Evolutionary conservation across 345 rosid genomes (phyloP).

Genomic region (Pugionium cornutum): DNA sequence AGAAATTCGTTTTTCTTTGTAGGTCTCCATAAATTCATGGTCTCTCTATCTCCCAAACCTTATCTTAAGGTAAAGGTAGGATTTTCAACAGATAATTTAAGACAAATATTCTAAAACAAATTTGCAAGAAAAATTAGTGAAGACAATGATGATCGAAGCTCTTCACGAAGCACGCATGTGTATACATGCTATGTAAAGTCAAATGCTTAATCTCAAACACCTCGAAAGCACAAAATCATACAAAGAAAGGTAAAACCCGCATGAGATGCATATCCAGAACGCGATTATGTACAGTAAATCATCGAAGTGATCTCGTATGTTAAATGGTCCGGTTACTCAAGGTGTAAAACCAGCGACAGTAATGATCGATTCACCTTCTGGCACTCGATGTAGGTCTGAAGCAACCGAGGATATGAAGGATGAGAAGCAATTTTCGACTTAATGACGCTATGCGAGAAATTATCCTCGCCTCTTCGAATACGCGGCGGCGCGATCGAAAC

Average conservation of each 20-base stretch:
- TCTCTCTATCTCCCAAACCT: too few species aligned
- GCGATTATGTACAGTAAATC: too few species aligned
- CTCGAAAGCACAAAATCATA: background rate
- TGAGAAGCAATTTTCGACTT: conserved; percentile 83
- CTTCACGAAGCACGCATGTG: background rate
- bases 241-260: too few species aligned
- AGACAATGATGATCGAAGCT: background rate
- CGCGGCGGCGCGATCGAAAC: conserved; percentile 52
- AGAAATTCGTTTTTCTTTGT: too few species aligned
- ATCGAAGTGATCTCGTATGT: too few species aligned
- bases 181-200: background rate
- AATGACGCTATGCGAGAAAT: conserved; percentile 40
- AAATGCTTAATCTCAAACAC: background rate
- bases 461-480: conserved; percentile 45
- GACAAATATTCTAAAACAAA: too few species aligned
- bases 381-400: conserved; percentile 84
- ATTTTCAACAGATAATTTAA: too few species aligned
- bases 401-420: conserved; percentile 83
- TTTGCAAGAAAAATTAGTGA: background rate
- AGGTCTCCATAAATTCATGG: too few species aligned
- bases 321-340: too few species aligned
- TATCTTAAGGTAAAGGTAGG: too few species aligned
- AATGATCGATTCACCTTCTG: conserved; percentile 64
- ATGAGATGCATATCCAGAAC: too few species aligned
- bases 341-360: too few species aligned